Evolutionary conservation across 176 grass and related monocot species (phyloP).

Genomic region (Aegilops longissima): DNA sequence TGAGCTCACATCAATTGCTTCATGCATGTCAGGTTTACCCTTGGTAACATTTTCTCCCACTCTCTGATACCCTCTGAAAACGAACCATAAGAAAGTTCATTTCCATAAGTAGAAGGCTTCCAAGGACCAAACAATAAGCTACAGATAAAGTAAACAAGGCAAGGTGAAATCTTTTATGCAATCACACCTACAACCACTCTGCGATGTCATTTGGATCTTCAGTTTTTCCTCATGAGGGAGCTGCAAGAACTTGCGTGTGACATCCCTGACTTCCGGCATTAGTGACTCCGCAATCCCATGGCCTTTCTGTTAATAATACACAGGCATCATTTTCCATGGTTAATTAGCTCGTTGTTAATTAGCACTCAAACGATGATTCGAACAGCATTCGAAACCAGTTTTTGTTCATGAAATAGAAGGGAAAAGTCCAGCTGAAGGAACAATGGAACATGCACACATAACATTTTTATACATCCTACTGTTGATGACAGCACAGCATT

Average conservation of each 20-base stretch:
- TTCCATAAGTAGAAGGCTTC: background rate
- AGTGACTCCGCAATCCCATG: slow-evolving; percentile 72
- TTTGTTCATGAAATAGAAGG: background rate
- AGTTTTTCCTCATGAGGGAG: slow-evolving; percentile 81
- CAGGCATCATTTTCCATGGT: background rate
- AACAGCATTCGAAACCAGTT: background rate
- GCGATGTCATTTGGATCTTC: slow-evolving; percentile 77
- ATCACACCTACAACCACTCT: slow-evolving; percentile 75
- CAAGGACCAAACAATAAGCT: background rate
- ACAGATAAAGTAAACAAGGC: background rate
- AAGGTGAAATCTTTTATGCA: background rate
- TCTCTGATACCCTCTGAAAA: slow-evolving; percentile 66
- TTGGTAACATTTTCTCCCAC: slow-evolving; percentile 84
- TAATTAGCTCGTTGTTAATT: background rate
- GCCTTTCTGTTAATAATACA: slow-evolving; percentile 54
- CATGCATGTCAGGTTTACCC: slow-evolving; percentile 90
- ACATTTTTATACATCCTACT: background rate
- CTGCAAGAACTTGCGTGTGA: slow-evolving; percentile 64
- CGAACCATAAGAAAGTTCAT: background rate
- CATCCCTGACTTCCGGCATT: slow-evolving; percentile 66
- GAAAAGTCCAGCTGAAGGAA: no score
- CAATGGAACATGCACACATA: no score
- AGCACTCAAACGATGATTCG: background rate
- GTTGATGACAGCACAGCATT: background rate
- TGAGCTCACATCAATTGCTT: slow-evolving; percentile 90